Percentiles rank a stretch among this genome's conserved stretches.
Evolutionary conservation across 805 yeast species (phyloP).

Genomic region (fission yeast (Schizosaccharomyces pombe)): DNA sequence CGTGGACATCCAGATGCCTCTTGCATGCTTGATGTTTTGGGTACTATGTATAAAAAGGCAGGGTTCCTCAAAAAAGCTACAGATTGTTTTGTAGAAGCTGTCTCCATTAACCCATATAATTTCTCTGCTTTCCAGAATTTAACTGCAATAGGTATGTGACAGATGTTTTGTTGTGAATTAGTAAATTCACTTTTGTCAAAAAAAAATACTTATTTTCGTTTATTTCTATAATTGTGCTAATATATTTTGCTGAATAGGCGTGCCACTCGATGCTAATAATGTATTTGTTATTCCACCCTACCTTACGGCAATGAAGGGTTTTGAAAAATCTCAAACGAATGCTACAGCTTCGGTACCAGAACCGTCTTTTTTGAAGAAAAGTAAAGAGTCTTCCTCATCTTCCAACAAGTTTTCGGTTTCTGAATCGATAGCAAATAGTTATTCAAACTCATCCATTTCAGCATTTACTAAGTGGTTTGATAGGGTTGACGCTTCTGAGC

Average conservation of each 20-base stretch:
- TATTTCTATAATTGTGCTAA: not conserved
- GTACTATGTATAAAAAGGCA: conserved; percentile 8
- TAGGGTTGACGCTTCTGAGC: not conserved
- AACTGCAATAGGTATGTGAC: conserved; percentile 16
- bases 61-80: conserved; percentile 34
- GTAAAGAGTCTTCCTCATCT: not conserved
- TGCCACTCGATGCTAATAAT: not conserved
- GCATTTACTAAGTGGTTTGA: not conserved
- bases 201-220: not conserved
- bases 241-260: not conserved
- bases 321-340: not conserved
- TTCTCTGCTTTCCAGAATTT: conserved; percentile 72
- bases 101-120: conserved; percentile 51
- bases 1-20: conserved; percentile 4
- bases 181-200: too few relatives aligned
- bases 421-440: not conserved
- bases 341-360: not conserved
- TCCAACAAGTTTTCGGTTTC: not conserved
- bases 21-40: conserved; percentile 7
- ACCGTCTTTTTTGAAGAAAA: not conserved
- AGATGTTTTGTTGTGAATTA: too few relatives aligned
- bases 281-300: not conserved
- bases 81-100: conserved; percentile 41
- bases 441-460: conserved; percentile 5
- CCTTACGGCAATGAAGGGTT: not conserved